Evolutionary conservation across 2,329 filamentous ascomycete genomes (phyloP).

Genomic region (Ceratocystis lukuohia): DNA sequence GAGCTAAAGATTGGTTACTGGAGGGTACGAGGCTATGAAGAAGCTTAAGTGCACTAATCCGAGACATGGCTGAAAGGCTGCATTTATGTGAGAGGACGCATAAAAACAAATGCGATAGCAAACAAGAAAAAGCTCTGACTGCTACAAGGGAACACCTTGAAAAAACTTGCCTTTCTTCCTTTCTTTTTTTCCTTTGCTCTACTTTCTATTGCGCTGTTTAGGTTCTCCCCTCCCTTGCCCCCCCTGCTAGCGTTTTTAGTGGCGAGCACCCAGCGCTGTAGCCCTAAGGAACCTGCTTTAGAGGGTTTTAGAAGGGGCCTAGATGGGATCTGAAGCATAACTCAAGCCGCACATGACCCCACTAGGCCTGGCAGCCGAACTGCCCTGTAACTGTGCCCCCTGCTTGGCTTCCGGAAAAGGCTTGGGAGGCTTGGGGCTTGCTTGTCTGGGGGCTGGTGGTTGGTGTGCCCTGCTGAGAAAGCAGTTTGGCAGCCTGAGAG

Average conservation of each 20-base stretch:
- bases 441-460: background rate
- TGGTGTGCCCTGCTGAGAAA: background rate
- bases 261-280: background rate
- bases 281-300: background rate
- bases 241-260: background rate
- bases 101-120: no score
- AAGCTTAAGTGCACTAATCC: background rate
- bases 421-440: background rate
- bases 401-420: constrained; percentile 6
- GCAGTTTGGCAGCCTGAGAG: background rate
- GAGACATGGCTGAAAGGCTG: no score
- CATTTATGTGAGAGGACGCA: no score
- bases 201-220: background rate
- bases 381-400: background rate
- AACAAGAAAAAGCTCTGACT: no score
- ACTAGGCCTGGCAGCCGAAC: background rate
- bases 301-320: background rate
- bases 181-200: background rate
- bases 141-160: no score
- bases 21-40: background rate
- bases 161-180: background rate
- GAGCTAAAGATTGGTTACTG: background rate
- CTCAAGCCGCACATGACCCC: background rate
- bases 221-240: background rate
- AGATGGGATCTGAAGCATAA: background rate